Conservation (phyloP, 257 asterid genomes). For the Plantago major region DNA sequence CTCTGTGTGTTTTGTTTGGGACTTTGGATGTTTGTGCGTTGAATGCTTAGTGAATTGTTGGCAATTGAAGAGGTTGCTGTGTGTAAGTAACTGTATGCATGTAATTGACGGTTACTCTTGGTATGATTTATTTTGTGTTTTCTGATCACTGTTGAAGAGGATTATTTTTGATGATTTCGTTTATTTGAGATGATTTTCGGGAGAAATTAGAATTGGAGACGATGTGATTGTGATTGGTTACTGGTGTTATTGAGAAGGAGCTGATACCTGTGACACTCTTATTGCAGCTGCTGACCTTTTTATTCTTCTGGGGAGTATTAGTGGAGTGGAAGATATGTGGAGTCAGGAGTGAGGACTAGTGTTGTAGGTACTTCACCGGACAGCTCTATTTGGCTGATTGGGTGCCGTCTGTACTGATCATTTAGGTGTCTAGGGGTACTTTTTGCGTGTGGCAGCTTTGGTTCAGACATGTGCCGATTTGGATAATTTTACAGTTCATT, state of each 20-base stretch:
- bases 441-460: slow-evolving; percentile 9
- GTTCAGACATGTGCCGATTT: slow-evolving; percentile 32
- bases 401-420: slow-evolving; percentile 15
- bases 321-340: slow-evolving; percentile 9
- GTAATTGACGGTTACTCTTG: not conserved
- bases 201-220: not conserved
- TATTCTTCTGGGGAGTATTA: not conserved
- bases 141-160: not conserved
- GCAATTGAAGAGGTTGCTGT: no score
- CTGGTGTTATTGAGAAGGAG: slow-evolving; percentile 5
- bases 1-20: not conserved
- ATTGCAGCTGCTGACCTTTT: slow-evolving; percentile 26
- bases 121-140: not conserved
- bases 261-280: slow-evolving; percentile 18
- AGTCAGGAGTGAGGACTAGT: not conserved
- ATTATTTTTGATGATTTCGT: no score
- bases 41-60: no score
- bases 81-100: no score
- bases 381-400: slow-evolving; percentile 13
- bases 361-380: slow-evolving; percentile 1
- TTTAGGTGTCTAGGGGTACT: slow-evolving; percentile 3
- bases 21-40: not conserved
- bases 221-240: not conserved
- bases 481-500: slow-evolving; percentile 14
- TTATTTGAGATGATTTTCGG: not conserved